Conservation (phyloP, 257 asterid species). For the Avicennia marina region DNA sequence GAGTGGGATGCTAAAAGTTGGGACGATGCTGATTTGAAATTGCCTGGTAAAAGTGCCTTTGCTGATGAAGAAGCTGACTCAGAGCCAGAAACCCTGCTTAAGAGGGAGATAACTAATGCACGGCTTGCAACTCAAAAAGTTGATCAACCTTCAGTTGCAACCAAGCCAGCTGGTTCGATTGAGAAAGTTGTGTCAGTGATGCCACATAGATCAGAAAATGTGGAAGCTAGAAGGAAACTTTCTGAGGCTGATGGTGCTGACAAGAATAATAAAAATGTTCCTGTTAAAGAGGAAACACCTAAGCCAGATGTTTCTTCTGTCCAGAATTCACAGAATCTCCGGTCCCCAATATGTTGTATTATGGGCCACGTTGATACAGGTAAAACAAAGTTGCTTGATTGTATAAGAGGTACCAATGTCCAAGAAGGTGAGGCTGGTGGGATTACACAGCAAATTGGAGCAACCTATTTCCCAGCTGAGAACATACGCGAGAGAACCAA, state of each 20-base stretch:
- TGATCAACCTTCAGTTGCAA: slow-evolving; percentile 29
- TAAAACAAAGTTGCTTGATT: slow-evolving; percentile 92
- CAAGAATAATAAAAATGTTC: slow-evolving; percentile 25
- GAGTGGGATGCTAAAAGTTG: slow-evolving; percentile 99
- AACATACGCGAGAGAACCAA: slow-evolving; percentile 94
- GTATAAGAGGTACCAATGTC: slow-evolving; percentile 95
- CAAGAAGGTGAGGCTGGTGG: slow-evolving; percentile 99
- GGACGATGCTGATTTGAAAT: slow-evolving; percentile 85
- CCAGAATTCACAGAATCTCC: slow-evolving; percentile 47
- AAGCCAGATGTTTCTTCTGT: slow-evolving; percentile 28
- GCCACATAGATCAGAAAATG: slow-evolving; percentile 28
- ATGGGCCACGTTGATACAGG: slow-evolving; percentile 99
- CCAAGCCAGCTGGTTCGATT: slow-evolving; percentile 26
- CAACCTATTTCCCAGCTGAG: slow-evolving; percentile 93
- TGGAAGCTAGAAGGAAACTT: slow-evolving; percentile 24
- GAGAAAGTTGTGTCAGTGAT: slow-evolving; percentile 23
- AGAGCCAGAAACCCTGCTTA: slow-evolving; percentile 54
- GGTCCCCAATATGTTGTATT: slow-evolving; percentile 97
- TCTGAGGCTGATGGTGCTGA: slow-evolving; percentile 33
- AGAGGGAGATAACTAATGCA: slow-evolving; percentile 50
- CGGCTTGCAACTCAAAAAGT: slow-evolving; percentile 29
- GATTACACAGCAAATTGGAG: slow-evolving; percentile 97
- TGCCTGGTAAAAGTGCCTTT: slow-evolving; percentile 79
- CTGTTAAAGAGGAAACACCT: slow-evolving; percentile 23
- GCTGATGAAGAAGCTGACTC: slow-evolving; percentile 78